A percentile compares a stretch with the other conserved stretches of the same genome.
These are phyloP conservation scores for Chimonanthus salicifolius DNA, from an alignment of 164 flowering plant species.

Conservation along the genomic window DNA sequence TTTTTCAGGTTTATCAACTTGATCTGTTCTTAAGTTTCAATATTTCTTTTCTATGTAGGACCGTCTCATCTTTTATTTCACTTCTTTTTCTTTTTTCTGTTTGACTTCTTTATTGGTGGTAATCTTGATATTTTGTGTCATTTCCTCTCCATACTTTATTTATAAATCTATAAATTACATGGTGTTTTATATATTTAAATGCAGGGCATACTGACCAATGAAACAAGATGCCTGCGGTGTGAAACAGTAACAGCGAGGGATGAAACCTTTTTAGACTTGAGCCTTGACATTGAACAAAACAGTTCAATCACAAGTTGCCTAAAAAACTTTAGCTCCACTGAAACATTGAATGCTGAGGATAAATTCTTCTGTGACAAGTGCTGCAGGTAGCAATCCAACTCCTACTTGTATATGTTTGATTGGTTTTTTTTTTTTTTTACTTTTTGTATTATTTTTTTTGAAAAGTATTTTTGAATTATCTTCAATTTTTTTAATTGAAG, in stretches of 20 bases:
- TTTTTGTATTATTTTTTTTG: background rate
- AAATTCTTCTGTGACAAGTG: slow-evolving; percentile 99
- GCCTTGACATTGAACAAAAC: slow-evolving; percentile 98
- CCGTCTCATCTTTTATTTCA: background rate
- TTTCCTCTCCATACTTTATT: background rate
- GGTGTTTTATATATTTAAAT: slow-evolving; percentile 1
- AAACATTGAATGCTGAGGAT: slow-evolving; percentile 96
- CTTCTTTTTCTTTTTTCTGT: background rate
- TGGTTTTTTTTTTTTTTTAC: background rate
- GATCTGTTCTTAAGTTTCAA: background rate
- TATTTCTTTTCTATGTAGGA: background rate
- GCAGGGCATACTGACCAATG: slow-evolving; percentile 97
- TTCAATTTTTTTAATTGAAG: background rate
- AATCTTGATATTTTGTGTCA: background rate
- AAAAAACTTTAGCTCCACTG: slow-evolving; percentile 97
- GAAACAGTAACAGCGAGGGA: slow-evolving; percentile 99
- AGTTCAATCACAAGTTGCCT: slow-evolving; percentile 97
- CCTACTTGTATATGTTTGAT: background rate
- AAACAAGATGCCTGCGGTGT: slow-evolving; percentile 89
- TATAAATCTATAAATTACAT: background rate
- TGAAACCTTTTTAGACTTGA: slow-evolving; percentile 94
- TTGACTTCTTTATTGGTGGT: too few species aligned
- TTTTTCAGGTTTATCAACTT: slow-evolving; percentile 72
- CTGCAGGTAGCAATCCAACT: slow-evolving; percentile 40
- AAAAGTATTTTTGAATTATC: background rate